Evolutionary conservation across 108 stramenopile species (phyloP).

Genomic region (Fistulifera pelliculosa): DNA sequence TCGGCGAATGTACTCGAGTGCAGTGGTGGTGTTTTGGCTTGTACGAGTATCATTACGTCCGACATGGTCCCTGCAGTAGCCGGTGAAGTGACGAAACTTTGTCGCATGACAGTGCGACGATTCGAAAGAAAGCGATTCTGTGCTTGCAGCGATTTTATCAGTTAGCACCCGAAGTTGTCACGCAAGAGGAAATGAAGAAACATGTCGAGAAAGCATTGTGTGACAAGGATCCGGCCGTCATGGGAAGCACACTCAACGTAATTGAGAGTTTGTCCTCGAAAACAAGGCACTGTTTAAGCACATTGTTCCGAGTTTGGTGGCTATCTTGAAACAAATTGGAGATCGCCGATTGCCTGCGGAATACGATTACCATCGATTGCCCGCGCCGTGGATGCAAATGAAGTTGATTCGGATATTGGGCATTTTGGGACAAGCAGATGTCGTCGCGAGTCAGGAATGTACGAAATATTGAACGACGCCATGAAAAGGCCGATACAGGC

Average conservation of each 20-base stretch:
- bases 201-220: constrained; percentile 86
- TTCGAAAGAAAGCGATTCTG: constrained; percentile 93
- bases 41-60: constrained; percentile 71
- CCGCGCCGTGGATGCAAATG: constrained; percentile 99
- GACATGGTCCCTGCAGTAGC: constrained; percentile 92
- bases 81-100: constrained; percentile 63
- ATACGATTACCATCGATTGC: constrained; percentile 97
- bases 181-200: constrained; percentile 68
- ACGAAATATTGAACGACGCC: constrained; percentile 92
- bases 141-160: constrained; percentile 88
- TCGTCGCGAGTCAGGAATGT: constrained; percentile 83
- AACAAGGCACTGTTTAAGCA: constrained; percentile 82
- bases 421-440: constrained; percentile 83
- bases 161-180: constrained; percentile 71
- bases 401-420: constrained; percentile 89
- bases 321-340: constrained; percentile 94
- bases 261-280: constrained; percentile 72
- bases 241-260: constrained; percentile 89
- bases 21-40: constrained; percentile 84
- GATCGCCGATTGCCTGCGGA: constrained; percentile 96
- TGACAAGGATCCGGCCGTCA: constrained; percentile 95
- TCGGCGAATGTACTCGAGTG: constrained; percentile 88
- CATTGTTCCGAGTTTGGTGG: constrained; percentile 87
- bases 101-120: constrained; percentile 62
- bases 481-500: constrained; percentile 96